Conservation (phyloP, 129 eudicot species). For the Centrapalus pauciflorus region DNA sequence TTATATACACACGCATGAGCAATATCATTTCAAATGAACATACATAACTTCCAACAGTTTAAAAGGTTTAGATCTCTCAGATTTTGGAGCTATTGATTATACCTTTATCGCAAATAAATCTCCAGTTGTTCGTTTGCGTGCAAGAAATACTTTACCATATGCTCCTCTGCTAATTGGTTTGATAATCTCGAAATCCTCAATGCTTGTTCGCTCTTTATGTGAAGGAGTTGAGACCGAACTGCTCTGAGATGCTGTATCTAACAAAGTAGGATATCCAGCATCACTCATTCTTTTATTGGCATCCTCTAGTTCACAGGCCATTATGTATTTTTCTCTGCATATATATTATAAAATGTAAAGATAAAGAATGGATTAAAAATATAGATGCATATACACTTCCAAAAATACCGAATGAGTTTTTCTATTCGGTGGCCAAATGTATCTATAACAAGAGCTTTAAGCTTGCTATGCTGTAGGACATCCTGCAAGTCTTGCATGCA, state of each 20-base stretch:
- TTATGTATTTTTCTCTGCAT: constrained; percentile 73
- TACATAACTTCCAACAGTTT: neutral
- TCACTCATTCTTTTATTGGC: constrained; percentile 36
- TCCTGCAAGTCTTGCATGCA: constrained; percentile 76
- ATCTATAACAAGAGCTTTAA: constrained; percentile 74
- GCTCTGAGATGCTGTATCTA: constrained; percentile 61
- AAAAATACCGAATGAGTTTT: constrained; percentile 62
- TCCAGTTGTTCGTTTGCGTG: constrained; percentile 79
- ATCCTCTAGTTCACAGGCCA: constrained; percentile 60
- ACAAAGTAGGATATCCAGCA: constrained; percentile 31
- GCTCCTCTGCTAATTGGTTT: constrained; percentile 89
- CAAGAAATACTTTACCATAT: constrained; percentile 76
- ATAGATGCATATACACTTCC: neutral
- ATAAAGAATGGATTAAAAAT: neutral
- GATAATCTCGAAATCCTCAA: constrained; percentile 82
- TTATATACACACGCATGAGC: neutral
- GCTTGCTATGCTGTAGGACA: constrained; percentile 50
- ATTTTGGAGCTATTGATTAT: neutral
- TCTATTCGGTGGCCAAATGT: constrained; percentile 80
- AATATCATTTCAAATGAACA: neutral
- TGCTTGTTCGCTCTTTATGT: constrained; percentile 76
- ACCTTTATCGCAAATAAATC: constrained; percentile 95
- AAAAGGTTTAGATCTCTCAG: neutral
- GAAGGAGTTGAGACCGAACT: constrained; percentile 71
- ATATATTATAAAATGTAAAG: constrained; percentile 3